Evolutionary conservation across 78 protist species (phyloP).

Genomic region (Neovahlkampfia damariscottae): DNA sequence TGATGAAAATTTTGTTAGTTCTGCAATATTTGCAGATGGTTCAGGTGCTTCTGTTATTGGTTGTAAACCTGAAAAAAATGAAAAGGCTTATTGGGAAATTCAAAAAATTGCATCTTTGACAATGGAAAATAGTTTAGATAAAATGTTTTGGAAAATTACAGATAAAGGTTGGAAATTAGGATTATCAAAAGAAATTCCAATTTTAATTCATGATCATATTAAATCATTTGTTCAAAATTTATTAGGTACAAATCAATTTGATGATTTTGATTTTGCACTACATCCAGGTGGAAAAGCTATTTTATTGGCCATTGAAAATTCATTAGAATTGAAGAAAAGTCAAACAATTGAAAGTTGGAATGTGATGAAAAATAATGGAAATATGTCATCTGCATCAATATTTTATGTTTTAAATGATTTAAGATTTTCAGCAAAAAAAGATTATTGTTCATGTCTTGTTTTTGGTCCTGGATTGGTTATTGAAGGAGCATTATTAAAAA

Average conservation of each 20-base stretch:
- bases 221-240: not conserved
- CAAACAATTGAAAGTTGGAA: not conserved
- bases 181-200: not conserved
- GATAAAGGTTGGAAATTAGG: not conserved
- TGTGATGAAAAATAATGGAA: not conserved
- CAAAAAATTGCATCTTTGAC: not conserved
- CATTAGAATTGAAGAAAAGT: not conserved
- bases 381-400: not conserved
- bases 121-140: not conserved
- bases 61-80: not conserved
- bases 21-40: not conserved
- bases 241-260: not conserved
- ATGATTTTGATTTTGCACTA: not conserved
- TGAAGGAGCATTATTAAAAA: not conserved
- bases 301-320: not conserved
- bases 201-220: not conserved
- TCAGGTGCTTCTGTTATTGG: not conserved
- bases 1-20: not conserved
- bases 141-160: not conserved
- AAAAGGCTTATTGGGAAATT: not conserved
- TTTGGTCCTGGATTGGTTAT: not conserved
- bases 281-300: conserved; percentile 1
- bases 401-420: not conserved
- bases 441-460: not conserved
- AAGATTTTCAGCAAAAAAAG: not conserved